Evolutionary conservation across 305 asterid genomes (phyloP), one percentile per base, ranked within the genome.

Genomic region (Solanum hybrid): DNA sequence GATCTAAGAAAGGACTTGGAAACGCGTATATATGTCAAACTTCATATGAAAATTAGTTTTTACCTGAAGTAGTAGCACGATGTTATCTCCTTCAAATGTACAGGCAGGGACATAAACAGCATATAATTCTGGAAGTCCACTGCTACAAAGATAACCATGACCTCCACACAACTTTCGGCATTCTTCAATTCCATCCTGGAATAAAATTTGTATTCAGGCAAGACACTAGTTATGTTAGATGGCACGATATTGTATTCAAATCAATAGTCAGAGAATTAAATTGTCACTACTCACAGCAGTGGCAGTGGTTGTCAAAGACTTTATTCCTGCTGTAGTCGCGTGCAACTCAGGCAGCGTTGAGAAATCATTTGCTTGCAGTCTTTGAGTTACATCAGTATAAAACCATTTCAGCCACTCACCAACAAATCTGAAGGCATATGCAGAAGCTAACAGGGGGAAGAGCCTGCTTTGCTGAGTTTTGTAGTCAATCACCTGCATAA

Each of bases 371-470:
- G 95, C 95, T 91, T 94, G 94, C 92, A 97, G 92, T 91, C 96
- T 95, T 93, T 93, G 94, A 28, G 95, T 95, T 82, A 96, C 99
- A 94, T 97, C 99, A 74, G 89, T 94, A 95, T 97, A 96, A 69
- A 95, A 92, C 99, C 99, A 97, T n/a, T 92, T 92, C n/a, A 97
- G 96, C 99, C 99, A 97, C 93, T 97, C 98, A 29, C 99, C 98
- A 91, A 94, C 98, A 90, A 97, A 96, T 93, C 98, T 94, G 86
- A 94, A 97, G 92, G 99, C 99, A 94, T 95, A 97, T 87, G 98
- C 98, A 89, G 99, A 97, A 89, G 99, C 99, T 92, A 97, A 92
- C 94, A 97, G 90, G 76, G 98, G 99, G 89, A 97, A 97, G 81
- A 97, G 98, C 91, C 99, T 94, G 91, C 89, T 96, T 92, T 97